Conservation (phyloP, 306 rosid genomes). For the Morella rubra region DNA sequence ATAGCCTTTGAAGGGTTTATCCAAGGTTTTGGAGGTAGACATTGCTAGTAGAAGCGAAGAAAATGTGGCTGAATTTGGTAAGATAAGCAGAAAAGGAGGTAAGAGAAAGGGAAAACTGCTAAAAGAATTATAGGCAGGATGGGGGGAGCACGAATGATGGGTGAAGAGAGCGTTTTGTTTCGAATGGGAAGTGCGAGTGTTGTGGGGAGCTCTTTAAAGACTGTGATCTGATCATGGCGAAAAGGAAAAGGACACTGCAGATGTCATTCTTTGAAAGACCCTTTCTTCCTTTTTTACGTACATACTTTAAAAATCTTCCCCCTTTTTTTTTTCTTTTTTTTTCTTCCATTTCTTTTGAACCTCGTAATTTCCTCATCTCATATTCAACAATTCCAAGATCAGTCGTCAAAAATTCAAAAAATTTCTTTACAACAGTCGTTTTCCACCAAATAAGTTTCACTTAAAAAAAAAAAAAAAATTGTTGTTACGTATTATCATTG, state of each 20-base stretch:
- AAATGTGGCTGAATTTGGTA: not conserved
- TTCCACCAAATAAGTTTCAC: not conserved
- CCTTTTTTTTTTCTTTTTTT: conserved; percentile 48
- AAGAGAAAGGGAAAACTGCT: conserved; percentile 15
- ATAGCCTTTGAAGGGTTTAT: conserved; percentile 46
- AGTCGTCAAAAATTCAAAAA: conserved; percentile 56
- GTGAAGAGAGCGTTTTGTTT: conserved; percentile 30
- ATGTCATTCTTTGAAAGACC: conserved; percentile 65
- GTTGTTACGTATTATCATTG: conserved; percentile 25
- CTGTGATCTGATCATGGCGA: conserved; percentile 46
- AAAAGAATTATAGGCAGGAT: conserved; percentile 24
- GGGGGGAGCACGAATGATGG: conserved; percentile 16
- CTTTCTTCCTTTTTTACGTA: conserved; percentile 43
- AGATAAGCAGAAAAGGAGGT: not conserved
- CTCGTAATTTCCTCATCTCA: conserved; percentile 39
- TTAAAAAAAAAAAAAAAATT: too few species aligned
- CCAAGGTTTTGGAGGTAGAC: conserved; percentile 73
- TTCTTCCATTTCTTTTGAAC: conserved; percentile 39
- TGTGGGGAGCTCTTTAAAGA: conserved; percentile 56
- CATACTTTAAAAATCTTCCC: conserved; percentile 34
- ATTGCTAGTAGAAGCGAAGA: conserved; percentile 32
- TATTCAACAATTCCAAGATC: conserved; percentile 44
- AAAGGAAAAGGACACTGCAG: conserved; percentile 49
- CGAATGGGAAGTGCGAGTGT: conserved; percentile 30
- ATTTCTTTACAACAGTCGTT: conserved; percentile 17